Evolutionary conservation across 2,329 filamentous ascomycete species (phyloP).

Genomic region (Fusarium vanettenii): DNA sequence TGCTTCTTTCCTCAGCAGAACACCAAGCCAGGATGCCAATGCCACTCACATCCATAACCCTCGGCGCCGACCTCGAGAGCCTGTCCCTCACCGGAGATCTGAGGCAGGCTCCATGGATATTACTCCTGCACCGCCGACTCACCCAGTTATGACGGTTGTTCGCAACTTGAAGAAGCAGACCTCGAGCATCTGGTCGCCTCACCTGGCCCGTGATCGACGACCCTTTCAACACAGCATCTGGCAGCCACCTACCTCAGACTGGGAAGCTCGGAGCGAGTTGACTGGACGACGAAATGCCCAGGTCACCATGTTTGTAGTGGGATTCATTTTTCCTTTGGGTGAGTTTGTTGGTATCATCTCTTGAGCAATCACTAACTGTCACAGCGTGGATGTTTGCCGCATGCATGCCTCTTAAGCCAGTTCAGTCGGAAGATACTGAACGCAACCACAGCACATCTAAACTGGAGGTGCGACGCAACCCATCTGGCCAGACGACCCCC

Average conservation of each 20-base stretch:
- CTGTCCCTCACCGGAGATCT: slow-evolving; percentile 19
- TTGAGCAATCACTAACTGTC: slow-evolving; percentile 18
- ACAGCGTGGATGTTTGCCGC: slow-evolving; percentile 84
- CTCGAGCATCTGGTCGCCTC: slow-evolving; percentile 78
- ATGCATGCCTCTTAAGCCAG: slow-evolving; percentile 76
- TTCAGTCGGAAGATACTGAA: slow-evolving; percentile 63
- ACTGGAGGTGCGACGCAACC: slow-evolving; percentile 51
- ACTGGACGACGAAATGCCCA: slow-evolving; percentile 79
- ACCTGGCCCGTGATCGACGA: slow-evolving; percentile 73
- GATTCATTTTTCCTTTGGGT: slow-evolving; percentile 83
- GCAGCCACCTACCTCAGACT: slow-evolving; percentile 78
- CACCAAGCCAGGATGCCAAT: slow-evolving; percentile 62
- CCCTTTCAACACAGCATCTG: slow-evolving; percentile 72
- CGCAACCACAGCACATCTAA: slow-evolving; percentile 54
- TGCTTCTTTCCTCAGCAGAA: slow-evolving; percentile 59
- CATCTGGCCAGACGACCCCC: slow-evolving; percentile 48
- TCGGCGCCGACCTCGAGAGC: slow-evolving; percentile 57
- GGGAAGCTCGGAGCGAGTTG: slow-evolving; percentile 68
- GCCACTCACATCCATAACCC: slow-evolving; percentile 59
- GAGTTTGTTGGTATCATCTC: slow-evolving; percentile 45
- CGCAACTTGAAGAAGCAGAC: slow-evolving; percentile 58
- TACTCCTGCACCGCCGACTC: slow-evolving; percentile 48
- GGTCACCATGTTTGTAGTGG: slow-evolving; percentile 78
- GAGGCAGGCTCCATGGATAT: slow-evolving; percentile 58
- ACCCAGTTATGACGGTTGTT: slow-evolving; percentile 43